A percentile compares a stretch with the other conserved stretches of the same genome.
These are phyloP conservation scores for Tolypocladium guangdongense DNA, from an alignment of 2,329 filamentous ascomycete species.

Conservation along the genomic window DNA sequence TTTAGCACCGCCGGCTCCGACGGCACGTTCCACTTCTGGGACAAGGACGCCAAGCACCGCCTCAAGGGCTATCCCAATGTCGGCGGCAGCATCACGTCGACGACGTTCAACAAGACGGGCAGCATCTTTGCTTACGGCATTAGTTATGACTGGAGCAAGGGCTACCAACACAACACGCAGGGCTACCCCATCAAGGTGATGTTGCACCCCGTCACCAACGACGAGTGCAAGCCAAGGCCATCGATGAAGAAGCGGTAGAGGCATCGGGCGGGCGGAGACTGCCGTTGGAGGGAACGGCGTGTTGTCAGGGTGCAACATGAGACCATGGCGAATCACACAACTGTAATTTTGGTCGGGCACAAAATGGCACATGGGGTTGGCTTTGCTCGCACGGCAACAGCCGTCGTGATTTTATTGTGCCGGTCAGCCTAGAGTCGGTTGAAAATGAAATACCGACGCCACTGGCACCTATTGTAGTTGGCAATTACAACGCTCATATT, in stretches of 20 bases:
- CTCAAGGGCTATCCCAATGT: constrained; percentile 81
- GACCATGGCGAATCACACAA: background rate
- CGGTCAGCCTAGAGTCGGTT: background rate
- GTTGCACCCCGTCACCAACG: constrained; percentile 61
- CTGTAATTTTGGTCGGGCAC: background rate
- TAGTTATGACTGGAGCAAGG: constrained; percentile 98
- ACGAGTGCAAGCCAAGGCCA: constrained; percentile 53
- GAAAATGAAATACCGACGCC: background rate
- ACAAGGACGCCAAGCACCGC: constrained; percentile 81
- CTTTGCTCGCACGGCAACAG: background rate
- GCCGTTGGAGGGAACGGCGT: background rate
- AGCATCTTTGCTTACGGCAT: constrained; percentile 81
- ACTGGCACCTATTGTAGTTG: background rate
- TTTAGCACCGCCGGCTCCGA: constrained; percentile 94
- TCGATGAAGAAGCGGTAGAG: constrained; percentile 47
- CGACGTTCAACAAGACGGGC: constrained; percentile 82
- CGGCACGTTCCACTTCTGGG: constrained; percentile 96
- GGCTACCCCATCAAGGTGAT: constrained; percentile 70
- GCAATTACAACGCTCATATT: background rate
- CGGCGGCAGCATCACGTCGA: constrained; percentile 78
- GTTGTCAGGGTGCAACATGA: background rate
- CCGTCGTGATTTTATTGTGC: background rate
- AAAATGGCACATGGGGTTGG: background rate
- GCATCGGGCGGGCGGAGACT: background rate
- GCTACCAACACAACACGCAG: constrained; percentile 73